Evolutionary conservation across 73 alveolate genomes (phyloP), one percentile per base, ranked within the genome.

Genomic region (Blepharisma stoltei): DNA sequence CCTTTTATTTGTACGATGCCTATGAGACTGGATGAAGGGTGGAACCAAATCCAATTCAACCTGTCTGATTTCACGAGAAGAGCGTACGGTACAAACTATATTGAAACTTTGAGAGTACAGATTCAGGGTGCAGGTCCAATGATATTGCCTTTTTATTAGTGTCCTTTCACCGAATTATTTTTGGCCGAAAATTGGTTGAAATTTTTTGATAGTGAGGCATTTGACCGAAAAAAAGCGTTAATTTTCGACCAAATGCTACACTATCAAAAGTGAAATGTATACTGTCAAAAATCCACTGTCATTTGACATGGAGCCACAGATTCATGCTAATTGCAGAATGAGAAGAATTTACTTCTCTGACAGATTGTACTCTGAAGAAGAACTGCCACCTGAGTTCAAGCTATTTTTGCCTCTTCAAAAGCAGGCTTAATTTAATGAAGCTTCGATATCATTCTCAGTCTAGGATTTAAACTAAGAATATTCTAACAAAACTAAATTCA

Each of bases 1-100:
- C 99, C 99, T 41, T 95, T 95, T 88, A 95, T 95, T 81, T 95
- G 99, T 67, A 95, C 99, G 52, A 95, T 95, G 88, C 94, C 94
- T 52, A 87, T 87, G 94, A 87, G 88, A 84, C 44, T 87, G 75
- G 94, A 87, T 71, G 94, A 87, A 78, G 94, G 94, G 11, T 83
- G 91, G 94, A 87, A 87, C 77, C 81, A 87, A 84, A 86, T 87
- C 50, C 90, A 87, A 66, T 83, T 87, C 80, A 77, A 76, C 71
- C 55, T 87, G 65, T 82, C 85, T 84, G 94, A 87, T 87, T 87
- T 87, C 89, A 78, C 89, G 21, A 87, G 86, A 83, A 87, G 89
- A 71, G 94, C 94, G 27, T 87, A 83, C 70, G 94, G 91, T 18
- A 87, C 89, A 20, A 87, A 84, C 71, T 87, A 87, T 81, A 87